phyloP scores from a whole-genome alignment of 1,284 basidiomycete genomes.

The Pseudozyma thailandica region DNA sequence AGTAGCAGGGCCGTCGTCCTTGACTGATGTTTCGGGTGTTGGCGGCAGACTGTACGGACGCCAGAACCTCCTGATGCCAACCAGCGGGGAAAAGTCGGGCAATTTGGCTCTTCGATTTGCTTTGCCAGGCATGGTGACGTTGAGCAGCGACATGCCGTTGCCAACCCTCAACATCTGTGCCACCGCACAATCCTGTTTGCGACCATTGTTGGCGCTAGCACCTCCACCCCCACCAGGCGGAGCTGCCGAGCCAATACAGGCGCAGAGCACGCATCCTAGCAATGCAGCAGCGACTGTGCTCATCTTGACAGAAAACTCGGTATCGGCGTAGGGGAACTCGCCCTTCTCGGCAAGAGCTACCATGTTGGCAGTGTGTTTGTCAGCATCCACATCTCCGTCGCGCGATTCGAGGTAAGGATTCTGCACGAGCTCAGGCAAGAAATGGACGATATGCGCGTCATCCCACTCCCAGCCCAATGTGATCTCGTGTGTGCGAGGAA shows the following conservation, averaged over 20 bases:
- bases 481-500: slow-evolving; percentile 85
- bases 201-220: slow-evolving; percentile 57
- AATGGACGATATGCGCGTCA: slow-evolving; percentile 86
- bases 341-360: slow-evolving; percentile 53
- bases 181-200: slow-evolving; percentile 66
- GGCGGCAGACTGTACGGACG: slow-evolving; percentile 40
- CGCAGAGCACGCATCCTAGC: slow-evolving; percentile 60
- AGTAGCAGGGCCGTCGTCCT: slow-evolving; percentile 16
- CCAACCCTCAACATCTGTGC: slow-evolving; percentile 66
- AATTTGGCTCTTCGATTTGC: slow-evolving; percentile 49
- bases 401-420: slow-evolving; percentile 57
- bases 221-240: slow-evolving; percentile 57
- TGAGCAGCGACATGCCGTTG: slow-evolving; percentile 64
- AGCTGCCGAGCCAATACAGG: slow-evolving; percentile 61
- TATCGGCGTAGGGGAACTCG: slow-evolving; percentile 64
- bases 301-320: slow-evolving; percentile 61
- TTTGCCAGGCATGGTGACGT: slow-evolving; percentile 55
- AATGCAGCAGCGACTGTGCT: slow-evolving; percentile 58
- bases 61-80: slow-evolving; percentile 59
- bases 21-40: slow-evolving; percentile 38
- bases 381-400: slow-evolving; percentile 23
- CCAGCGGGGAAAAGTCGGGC: slow-evolving; percentile 61
- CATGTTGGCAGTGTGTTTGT: slow-evolving; percentile 45
- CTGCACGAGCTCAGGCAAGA: slow-evolving; percentile 78
- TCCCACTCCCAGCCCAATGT: slow-evolving; percentile 97